These are phyloP conservation scores for Geosmithia flava DNA, from an alignment of 2,329 filamentous ascomycete genomes.

Conservation along the genomic window DNA sequence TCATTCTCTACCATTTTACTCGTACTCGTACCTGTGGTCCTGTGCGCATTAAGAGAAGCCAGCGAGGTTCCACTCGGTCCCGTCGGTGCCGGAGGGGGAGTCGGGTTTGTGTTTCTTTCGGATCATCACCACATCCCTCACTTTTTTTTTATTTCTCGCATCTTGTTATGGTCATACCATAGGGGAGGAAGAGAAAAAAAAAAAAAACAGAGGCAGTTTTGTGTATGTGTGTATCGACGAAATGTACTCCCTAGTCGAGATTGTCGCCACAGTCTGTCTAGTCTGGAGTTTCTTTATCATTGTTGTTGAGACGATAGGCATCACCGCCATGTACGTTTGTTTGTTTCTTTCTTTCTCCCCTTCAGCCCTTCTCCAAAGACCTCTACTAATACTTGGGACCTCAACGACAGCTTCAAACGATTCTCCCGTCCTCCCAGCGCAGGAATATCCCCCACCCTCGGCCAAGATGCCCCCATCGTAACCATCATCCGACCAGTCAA, in stretches of 20 bases:
- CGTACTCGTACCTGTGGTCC: too few species aligned
- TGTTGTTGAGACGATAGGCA: conserved; percentile 42
- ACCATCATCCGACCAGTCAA: conserved; percentile 91
- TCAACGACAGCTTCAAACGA: conserved; percentile 31
- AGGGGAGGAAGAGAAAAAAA: background rate
- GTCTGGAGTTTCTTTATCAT: conserved; percentile 41
- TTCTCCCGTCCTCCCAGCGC: conserved; percentile 37
- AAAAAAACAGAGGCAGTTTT: background rate
- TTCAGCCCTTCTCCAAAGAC: background rate
- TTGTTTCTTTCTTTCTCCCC: background rate
- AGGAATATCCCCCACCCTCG: conserved; percentile 37
- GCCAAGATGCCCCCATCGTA: conserved; percentile 56
- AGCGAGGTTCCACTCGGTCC: background rate
- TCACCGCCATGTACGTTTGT: conserved; percentile 37
- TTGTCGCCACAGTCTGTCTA: conserved; percentile 33
- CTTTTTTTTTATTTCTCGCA: background rate
- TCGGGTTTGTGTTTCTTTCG: background rate
- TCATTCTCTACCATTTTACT: too few species aligned
- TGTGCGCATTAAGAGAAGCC: background rate
- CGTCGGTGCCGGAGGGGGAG: background rate
- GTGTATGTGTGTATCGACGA: background rate
- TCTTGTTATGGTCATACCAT: background rate
- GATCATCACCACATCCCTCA: background rate
- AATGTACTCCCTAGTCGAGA: conserved; percentile 13
- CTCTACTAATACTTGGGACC: background rate